These are phyloP conservation scores for Blastomyces parvus DNA, from an alignment of 2,329 filamentous ascomycete species.

Conservation along the genomic window DNA sequence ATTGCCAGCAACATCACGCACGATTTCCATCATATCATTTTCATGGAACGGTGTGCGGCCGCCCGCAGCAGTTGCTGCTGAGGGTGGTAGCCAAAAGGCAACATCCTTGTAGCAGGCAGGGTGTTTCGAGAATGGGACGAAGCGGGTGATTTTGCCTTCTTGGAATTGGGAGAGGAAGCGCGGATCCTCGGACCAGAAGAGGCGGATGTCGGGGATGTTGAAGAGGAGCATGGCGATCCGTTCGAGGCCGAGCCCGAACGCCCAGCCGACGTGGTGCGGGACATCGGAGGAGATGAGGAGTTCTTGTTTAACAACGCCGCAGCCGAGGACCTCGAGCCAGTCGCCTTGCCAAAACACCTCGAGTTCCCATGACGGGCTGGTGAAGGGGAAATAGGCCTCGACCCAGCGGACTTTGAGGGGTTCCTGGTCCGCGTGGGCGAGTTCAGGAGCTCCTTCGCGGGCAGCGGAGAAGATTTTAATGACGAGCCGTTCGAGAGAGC, in stretches of 20 bases:
- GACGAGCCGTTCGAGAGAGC: conserved; percentile 80
- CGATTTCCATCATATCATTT: conserved; percentile 95
- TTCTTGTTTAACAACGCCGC: conserved; percentile 75
- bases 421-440: conserved; percentile 49
- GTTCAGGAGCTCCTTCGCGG: conserved; percentile 43
- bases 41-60: conserved; percentile 59
- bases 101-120: conserved; percentile 86
- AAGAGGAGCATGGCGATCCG: conserved; percentile 96
- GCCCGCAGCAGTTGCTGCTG: conserved; percentile 29
- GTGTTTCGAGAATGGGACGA: conserved; percentile 82
- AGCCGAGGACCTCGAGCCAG: conserved; percentile 95
- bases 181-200: conserved; percentile 84
- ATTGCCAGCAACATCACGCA: conserved; percentile 72
- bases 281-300: conserved; percentile 69
- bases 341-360: conserved; percentile 91
- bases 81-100: conserved; percentile 71
- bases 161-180: conserved; percentile 82
- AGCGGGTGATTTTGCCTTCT: conserved; percentile 49
- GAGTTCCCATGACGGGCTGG: conserved; percentile 87
- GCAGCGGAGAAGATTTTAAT: conserved; percentile 79
- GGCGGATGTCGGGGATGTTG: conserved; percentile 86
- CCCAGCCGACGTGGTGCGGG: conserved; percentile 74
- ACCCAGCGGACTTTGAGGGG: conserved; percentile 86
- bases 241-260: conserved; percentile 88
- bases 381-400: conserved; percentile 96